These are phyloP conservation scores for Luvunga scandens DNA, from an alignment of 345 rosid species.

Conservation along the genomic window DNA sequence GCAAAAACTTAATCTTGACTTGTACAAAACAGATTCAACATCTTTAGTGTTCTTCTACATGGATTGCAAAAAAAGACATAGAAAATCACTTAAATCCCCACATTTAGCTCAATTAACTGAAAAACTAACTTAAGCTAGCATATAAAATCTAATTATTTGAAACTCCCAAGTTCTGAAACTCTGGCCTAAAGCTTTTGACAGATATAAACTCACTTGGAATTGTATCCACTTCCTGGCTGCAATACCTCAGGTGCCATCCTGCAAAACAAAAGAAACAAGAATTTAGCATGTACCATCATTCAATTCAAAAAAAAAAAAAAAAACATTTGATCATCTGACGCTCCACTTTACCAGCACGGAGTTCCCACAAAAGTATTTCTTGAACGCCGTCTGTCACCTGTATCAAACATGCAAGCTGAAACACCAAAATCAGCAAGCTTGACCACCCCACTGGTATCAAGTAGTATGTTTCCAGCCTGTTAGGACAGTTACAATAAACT, in stretches of 20 bases:
- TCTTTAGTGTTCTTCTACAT: neutral
- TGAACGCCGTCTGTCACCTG: conserved; percentile 92
- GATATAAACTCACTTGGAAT: conserved; percentile 78
- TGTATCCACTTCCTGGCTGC: conserved; percentile 98
- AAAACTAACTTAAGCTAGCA: neutral
- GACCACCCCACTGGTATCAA: conserved; percentile 73
- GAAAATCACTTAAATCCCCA: neutral
- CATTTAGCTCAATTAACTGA: neutral
- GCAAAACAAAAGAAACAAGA: conserved; percentile 24
- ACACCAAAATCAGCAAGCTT: conserved; percentile 99
- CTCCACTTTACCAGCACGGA: conserved; percentile 80
- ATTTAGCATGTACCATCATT: neutral
- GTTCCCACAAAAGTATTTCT: conserved; percentile 99
- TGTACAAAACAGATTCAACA: neutral
- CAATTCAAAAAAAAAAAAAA: neutral
- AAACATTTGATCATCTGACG: neutral
- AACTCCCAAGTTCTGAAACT: neutral
- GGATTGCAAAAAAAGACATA: neutral
- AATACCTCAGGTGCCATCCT: conserved; percentile 99
- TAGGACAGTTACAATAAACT: conserved; percentile 14
- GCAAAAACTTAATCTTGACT: neutral
- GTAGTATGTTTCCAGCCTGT: conserved; percentile 97
- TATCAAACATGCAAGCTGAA: conserved; percentile 96
- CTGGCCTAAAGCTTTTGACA: neutral
- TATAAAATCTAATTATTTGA: neutral